Evolutionary conservation across 129 eudicot genomes (phyloP), one percentile per base, ranked within the genome.

Genomic region (Flaveria trinervia): DNA sequence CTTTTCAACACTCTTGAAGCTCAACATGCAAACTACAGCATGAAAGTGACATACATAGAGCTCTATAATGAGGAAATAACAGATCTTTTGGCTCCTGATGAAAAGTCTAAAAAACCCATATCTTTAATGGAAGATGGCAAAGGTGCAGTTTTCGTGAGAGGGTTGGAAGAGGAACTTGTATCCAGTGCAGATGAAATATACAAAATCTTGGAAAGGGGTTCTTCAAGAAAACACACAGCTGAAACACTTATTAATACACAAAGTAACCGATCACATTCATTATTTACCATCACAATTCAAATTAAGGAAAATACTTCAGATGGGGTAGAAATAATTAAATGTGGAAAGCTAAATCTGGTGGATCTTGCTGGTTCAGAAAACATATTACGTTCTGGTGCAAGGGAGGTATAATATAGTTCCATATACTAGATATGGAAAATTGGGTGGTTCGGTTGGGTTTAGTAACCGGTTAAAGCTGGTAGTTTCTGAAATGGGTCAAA

Each of bases 311-410:
- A 25, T 50, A 77, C 69, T 61, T 83, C 88, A 46, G 90, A 85
- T 54, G 90, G 93, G 39, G 88, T 81, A 44, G 93, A 88, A 59
- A 70, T 88, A n/a, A 81, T 82, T 65, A 88, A 83, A 81, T 83
- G 85, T 81, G 93, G 93, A n/a, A 88, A 83, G 79, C 78, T 88
- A 22, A 88, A 81, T 76, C 88, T 88, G 18, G 90, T 88, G 30
- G 93, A 88, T 72, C 90, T 88, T 72, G 90, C 93, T 76, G 93
- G 93, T 64, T 88, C 93, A 2, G 93, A 88, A 77, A 88, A 85
- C 50, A 83, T 88, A 51, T 79, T 80, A 15, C 88, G 93, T 5
- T 88, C 93, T 57, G 90, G 93, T 55, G 93, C 93, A 75, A 81
- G 82, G 72, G 93, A 88, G 93, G 93, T 88, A 85, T 7, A 25